phyloP scores from a whole-genome alignment of 305 asterid species.

The Euphrasia arctica region DNA sequence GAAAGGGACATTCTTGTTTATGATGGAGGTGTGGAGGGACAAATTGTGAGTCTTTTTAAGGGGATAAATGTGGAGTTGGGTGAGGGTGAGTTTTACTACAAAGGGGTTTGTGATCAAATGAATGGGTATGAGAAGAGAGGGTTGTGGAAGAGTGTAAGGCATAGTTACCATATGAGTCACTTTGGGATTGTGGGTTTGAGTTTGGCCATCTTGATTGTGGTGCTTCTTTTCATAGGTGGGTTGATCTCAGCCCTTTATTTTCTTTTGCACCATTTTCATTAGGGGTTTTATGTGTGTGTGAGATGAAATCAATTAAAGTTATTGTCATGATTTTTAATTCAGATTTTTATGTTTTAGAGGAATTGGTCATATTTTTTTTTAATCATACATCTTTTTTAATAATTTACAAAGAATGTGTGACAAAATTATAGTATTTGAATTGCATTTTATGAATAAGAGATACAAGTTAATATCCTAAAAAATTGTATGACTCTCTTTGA shows the following conservation, averaged over 20 bases:
- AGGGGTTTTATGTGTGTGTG: conserved; percentile 6
- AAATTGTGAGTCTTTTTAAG: conserved; percentile 31
- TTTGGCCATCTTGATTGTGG: conserved; percentile 28
- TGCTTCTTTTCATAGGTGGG: conserved; percentile 33
- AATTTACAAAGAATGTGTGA: too few species aligned
- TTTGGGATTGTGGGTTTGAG: conserved; percentile 34
- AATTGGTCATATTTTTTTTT: too few species aligned
- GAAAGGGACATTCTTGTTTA: conserved; percentile 30
- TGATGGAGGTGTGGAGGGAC: conserved; percentile 26
- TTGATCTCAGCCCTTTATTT: conserved; percentile 27
- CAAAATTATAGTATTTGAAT: too few species aligned
- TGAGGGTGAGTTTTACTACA: conserved; percentile 41
- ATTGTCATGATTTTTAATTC: not conserved
- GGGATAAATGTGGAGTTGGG: conserved; percentile 33
- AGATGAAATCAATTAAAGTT: not conserved
- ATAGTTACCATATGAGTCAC: conserved; percentile 27
- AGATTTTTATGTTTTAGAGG: too few species aligned
- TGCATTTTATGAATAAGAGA: too few species aligned
- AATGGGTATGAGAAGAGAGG: conserved; percentile 27
- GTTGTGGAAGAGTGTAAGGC: conserved; percentile 28
- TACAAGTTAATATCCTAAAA: too few species aligned
- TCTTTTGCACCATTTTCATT: conserved; percentile 39
- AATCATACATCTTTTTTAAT: too few species aligned
- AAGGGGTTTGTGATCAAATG: conserved; percentile 41
- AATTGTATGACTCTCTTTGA: conserved; percentile 9